Evolutionary conservation across 1,139 yeast species (phyloP).

Genomic region (Blastobotrys capitulatus): DNA sequence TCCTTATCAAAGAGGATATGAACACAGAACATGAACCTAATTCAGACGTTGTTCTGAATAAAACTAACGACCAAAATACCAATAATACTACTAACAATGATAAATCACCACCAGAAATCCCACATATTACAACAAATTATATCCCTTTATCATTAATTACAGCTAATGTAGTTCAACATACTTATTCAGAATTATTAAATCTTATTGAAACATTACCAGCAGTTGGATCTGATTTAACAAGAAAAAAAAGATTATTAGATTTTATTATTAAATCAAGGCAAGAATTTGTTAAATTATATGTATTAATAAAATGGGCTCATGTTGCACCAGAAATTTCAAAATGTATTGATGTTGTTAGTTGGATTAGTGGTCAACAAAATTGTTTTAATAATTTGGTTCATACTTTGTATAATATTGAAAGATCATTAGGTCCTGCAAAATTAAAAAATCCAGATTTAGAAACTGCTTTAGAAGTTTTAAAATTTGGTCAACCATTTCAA

Average conservation of each 20-base stretch:
- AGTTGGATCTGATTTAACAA: conserved; percentile 50
- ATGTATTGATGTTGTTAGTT: conserved; percentile 78
- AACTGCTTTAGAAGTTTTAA: conserved; percentile 80
- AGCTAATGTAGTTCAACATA: conserved; percentile 54
- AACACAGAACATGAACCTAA: background rate
- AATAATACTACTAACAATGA: background rate
- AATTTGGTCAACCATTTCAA: conserved; percentile 70
- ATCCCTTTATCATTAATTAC: conserved; percentile 57
- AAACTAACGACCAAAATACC: conserved; percentile 1
- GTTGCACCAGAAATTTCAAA: conserved; percentile 64
- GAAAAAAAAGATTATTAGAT: conserved; percentile 65
- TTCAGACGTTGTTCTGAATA: background rate
- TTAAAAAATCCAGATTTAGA: conserved; percentile 83
- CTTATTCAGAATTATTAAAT: conserved; percentile 59
- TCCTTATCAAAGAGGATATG: background rate
- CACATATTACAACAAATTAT: conserved; percentile 72
- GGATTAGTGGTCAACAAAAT: conserved; percentile 79
- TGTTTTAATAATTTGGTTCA: conserved; percentile 58
- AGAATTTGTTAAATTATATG: conserved; percentile 77
- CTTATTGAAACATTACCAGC: conserved; percentile 55
- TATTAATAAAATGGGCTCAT: conserved; percentile 81
- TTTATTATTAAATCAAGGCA: conserved; percentile 67
- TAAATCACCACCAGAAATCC: conserved; percentile 36
- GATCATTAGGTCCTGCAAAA: conserved; percentile 74
- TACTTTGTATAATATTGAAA: conserved; percentile 56